Percentiles rank a stretch among this genome's conserved stretches.
phyloP scores from a whole-genome alignment of 768 basidiomycete genomes.

The Hemileccinum impolitum region DNA sequence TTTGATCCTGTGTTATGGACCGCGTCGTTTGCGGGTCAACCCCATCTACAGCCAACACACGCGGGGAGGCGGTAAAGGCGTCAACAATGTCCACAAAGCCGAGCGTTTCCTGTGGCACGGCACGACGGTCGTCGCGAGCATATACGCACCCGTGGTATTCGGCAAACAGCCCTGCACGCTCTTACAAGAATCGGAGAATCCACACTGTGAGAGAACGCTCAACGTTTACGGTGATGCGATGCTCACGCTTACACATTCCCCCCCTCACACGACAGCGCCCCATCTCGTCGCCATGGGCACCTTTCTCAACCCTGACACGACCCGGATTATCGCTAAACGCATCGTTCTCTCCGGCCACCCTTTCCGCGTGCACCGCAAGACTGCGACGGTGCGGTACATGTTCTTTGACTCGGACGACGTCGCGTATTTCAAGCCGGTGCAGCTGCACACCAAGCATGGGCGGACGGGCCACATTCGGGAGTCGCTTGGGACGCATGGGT shows the following conservation, averaged over 20 bases:
- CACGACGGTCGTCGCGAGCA: slow-evolving; percentile 75
- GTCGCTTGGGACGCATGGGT: slow-evolving; percentile 94
- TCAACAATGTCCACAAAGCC: slow-evolving; percentile 97
- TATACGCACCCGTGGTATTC: slow-evolving; percentile 85
- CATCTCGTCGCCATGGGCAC: slow-evolving; percentile 87
- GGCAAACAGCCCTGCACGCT: slow-evolving; percentile 76
- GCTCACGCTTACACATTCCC: not conserved
- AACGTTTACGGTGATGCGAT: too few species aligned
- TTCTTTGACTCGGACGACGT: slow-evolving; percentile 96
- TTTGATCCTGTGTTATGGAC: slow-evolving; percentile 83
- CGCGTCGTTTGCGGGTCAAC: slow-evolving; percentile 77
- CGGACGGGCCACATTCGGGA: slow-evolving; percentile 86
- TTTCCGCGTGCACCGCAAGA: slow-evolving; percentile 95
- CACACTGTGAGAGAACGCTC: slow-evolving; percentile 49
- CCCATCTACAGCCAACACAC: slow-evolving; percentile 93
- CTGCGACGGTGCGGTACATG: slow-evolving; percentile 97
- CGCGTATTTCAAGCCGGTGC: slow-evolving; percentile 89
- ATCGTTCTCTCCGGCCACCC: slow-evolving; percentile 94
- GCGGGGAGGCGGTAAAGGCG: slow-evolving; percentile 83
- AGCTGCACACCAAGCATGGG: slow-evolving; percentile 89
- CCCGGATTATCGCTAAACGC: slow-evolving; percentile 89
- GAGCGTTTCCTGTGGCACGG: slow-evolving; percentile 89
- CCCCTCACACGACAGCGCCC: too few species aligned
- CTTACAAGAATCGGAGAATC: slow-evolving; percentile 64
- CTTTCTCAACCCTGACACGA: slow-evolving; percentile 86